A percentile compares a stretch with the other conserved stretches of the same genome.
Evolutionary conservation across 495 filamentous ascomycete species (phyloP).

Genomic region (Aspergillus cavernicola): DNA sequence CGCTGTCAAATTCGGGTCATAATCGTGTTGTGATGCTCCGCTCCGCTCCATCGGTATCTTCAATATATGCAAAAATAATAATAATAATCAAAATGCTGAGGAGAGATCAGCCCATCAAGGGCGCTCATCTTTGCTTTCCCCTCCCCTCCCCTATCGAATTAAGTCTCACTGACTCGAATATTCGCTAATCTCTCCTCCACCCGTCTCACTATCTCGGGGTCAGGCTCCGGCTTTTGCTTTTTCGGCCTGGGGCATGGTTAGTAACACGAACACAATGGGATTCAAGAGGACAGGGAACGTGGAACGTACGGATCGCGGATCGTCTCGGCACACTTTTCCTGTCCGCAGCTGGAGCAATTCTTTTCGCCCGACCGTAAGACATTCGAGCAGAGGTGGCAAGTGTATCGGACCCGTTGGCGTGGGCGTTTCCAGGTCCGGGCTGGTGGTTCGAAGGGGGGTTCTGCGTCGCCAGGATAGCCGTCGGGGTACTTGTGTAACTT

Average conservation of each 20-base stretch:
- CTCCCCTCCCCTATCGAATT: no score
- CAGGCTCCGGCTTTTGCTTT: slow-evolving; percentile 57
- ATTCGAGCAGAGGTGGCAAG: slow-evolving; percentile 62
- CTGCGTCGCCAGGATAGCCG: slow-evolving; percentile 73
- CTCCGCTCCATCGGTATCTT: slow-evolving; percentile 1
- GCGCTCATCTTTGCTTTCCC: no score
- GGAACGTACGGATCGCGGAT: slow-evolving; percentile 49
- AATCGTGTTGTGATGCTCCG: background rate
- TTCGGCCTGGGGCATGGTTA: slow-evolving; percentile 44
- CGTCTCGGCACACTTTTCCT: slow-evolving; percentile 48
- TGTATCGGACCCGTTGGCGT: slow-evolving; percentile 51
- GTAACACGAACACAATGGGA: background rate
- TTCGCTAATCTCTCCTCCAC: slow-evolving; percentile 56
- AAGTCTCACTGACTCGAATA: slow-evolving; percentile 29
- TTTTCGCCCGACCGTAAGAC: slow-evolving; percentile 44
- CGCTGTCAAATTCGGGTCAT: background rate
- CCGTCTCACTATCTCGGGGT: slow-evolving; percentile 60
- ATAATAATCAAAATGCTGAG: background rate
- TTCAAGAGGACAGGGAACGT: background rate
- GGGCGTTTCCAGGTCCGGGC: slow-evolving; percentile 41
- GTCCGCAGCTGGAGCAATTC: slow-evolving; percentile 60
- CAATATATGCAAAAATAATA: no score
- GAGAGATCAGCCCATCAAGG: background rate
- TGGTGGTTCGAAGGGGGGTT: slow-evolving; percentile 29
- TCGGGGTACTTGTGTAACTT: slow-evolving; percentile 72